Base-by-base conservation (phyloP, 1,284 basidiomycete species). In the Moesziomyces antarcticus region DNA sequence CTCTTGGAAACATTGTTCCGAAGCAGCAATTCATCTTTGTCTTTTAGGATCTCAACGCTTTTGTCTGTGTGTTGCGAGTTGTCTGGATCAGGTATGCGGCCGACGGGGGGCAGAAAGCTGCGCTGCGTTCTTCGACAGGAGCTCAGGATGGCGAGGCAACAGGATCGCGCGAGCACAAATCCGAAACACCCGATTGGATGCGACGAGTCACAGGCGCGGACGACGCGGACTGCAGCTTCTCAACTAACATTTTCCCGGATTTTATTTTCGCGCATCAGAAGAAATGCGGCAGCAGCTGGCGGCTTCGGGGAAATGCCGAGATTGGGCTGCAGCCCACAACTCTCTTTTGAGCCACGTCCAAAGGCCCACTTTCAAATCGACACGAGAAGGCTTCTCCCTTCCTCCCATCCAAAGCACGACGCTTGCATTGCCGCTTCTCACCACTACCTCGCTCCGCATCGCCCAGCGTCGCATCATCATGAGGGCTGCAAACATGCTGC, bases 401-500 rank as follows among this genome's bases (percentile, higher is more conserved):
- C 21, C 46, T 11, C 48, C 37, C 24, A n/a, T 35, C 22, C 13
- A 16, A 21, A 33, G 9, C 30, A 30, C 9, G 30, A 30, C 30
- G 30, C 30, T 30, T 30, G 30, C 9, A 8, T 51, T 56, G 14
- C 18, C 47, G 43, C n/a, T 20, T 16, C 33, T 13, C 13, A 37
- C 35, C 35, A 16, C 10, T 18, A 16, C 22, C 21, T 44, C n/a
- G 22, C 51, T 25, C 41, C n/a, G n/a, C 25, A 25, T n/a, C 30
- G 16, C 27, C 18, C 13, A 11, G 22, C 25, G 27, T 21, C n/a
- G 18, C 46, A 59, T 8, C 40, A 72, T 11, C 5, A 37, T 72
- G 69, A 56, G 69, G 49, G 63, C 69, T 49, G 66, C 69, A 16
- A 30, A 24, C 58, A 59, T 72, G 35, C 49, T 72, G 47, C 62